A percentile compares a stretch with the other conserved stretches of the same genome.
Conservation (phyloP, 2,329 filamentous ascomycete genomes). For the Fusarium avenaceum region DNA sequence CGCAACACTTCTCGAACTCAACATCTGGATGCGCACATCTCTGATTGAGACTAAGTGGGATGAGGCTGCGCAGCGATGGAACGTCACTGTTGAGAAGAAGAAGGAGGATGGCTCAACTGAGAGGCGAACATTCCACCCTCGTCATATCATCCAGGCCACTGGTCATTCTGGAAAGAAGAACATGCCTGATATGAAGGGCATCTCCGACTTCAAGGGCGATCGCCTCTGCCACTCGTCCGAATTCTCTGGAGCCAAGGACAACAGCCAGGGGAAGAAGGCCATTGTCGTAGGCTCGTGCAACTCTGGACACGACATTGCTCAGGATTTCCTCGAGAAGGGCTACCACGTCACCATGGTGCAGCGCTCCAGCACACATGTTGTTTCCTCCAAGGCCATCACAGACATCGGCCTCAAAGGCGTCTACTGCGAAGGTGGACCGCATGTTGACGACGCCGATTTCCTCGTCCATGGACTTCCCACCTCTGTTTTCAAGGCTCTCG, state of each 20-base stretch:
- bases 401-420: slow-evolving; percentile 66
- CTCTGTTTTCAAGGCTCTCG: slow-evolving; percentile 71
- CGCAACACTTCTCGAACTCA: slow-evolving; percentile 74
- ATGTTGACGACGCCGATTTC: slow-evolving; percentile 76
- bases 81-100: slow-evolving; percentile 65
- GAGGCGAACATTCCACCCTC: slow-evolving; percentile 69
- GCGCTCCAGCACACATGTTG: slow-evolving; percentile 73
- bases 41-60: slow-evolving; percentile 65
- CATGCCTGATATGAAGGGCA: slow-evolving; percentile 69
- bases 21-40: slow-evolving; percentile 72
- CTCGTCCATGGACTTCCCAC: slow-evolving; percentile 69
- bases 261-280: slow-evolving; percentile 68
- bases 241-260: slow-evolving; percentile 65
- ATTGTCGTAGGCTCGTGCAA: slow-evolving; percentile 78
- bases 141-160: slow-evolving; percentile 75
- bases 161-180: slow-evolving; percentile 77
- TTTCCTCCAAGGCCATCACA: slow-evolving; percentile 67
- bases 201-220: slow-evolving; percentile 69
- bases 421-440: slow-evolving; percentile 66
- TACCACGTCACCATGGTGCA: slow-evolving; percentile 79
- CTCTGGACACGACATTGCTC: slow-evolving; percentile 76
- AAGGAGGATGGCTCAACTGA: slow-evolving; percentile 63
- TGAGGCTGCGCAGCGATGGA: slow-evolving; percentile 66
- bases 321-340: slow-evolving; percentile 76
- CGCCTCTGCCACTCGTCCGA: slow-evolving; percentile 73